Base-by-base conservation (phyloP, 345 rosid species). In the Capsella bursapastoris region DNA sequence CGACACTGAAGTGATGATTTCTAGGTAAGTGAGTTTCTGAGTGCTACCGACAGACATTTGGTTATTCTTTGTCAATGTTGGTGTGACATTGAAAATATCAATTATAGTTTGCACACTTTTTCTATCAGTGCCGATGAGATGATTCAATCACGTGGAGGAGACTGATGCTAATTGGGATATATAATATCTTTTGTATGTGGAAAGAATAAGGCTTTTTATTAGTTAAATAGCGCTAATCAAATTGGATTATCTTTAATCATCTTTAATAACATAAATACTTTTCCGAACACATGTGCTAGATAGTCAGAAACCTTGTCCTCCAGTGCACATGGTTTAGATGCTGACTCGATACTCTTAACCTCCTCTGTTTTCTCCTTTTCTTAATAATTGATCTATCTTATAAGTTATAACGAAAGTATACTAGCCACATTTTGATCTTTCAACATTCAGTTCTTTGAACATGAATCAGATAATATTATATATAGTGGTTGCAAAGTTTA, bases 331-430 rank as follows among this genome's bases (percentile, higher is more conserved):
- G 72, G 51, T 74, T n/a, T 28, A 56, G 28, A 37, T 25, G 14
- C 35, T 64, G 70, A 64, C 64, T 55, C 64, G 18, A 35, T 53
- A 31, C 70, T 73, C 70, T 43, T 73, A 22, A 73, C 49, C 57
- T 52, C 6, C 57, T 52, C 10, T 72, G 70, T 63, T 72, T 41
- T 2, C 12, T 4, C 0, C 37, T 34, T 34, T 44, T 58, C 40
- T 34, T 16, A 15, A 34, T 25, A 13, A 14, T 55, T 13, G 61
- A 31, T 57, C 40, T 34, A 31, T 31, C 32, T 14, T 31, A 32
- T 34, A 8, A 10, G n/a, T 14, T 31, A 32, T 34, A 8, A 10
- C n/a, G 0, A 58, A 34, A 58, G 2, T 57, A 4, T 34, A 15
- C 4, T 9, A 15, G 27, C 62, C 2, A 32, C 25, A 57, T 44